phyloP scores from a whole-genome alignment of 768 basidiomycete species.

The Hemileccinum rubropunctum region DNA sequence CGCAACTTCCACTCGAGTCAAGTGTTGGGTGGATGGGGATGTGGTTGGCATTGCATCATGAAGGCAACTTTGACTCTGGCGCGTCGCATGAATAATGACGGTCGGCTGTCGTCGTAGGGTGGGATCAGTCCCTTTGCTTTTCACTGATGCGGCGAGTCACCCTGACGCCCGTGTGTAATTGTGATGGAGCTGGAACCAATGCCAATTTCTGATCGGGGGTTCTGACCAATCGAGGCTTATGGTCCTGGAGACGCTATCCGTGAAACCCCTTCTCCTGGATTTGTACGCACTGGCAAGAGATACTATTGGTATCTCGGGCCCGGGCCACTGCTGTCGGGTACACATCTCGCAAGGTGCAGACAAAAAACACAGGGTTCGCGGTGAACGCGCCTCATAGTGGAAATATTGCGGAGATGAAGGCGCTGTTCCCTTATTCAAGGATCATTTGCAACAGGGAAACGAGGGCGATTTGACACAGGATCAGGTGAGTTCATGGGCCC shows the following conservation, averaged over 20 bases:
- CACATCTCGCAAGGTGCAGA: not conserved
- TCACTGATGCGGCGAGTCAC: not conserved
- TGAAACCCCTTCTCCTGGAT: too few species aligned
- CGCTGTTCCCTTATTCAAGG: not conserved
- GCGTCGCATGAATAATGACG: not conserved
- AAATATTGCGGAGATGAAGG: not conserved
- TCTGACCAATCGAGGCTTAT: not conserved
- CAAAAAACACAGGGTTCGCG: not conserved
- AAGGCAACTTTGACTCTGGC: too few species aligned
- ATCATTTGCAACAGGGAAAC: not conserved
- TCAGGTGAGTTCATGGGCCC: not conserved
- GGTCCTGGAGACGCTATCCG: too few species aligned
- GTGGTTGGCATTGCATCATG: too few species aligned
- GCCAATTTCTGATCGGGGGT: constrained; percentile 12
- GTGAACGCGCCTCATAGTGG: not conserved
- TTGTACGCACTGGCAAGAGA: not conserved
- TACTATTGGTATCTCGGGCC: too few species aligned
- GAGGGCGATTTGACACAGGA: not conserved
- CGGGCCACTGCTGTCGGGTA: too few species aligned
- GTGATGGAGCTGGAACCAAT: not conserved
- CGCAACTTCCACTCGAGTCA: too few species aligned
- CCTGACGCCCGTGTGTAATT: not conserved
- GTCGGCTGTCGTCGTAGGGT: too few species aligned
- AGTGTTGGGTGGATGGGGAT: too few species aligned
- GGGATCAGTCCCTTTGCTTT: not conserved